phyloP scores from a whole-genome alignment of 2,329 filamentous ascomycete genomes.

The Boeremia exigua region DNA sequence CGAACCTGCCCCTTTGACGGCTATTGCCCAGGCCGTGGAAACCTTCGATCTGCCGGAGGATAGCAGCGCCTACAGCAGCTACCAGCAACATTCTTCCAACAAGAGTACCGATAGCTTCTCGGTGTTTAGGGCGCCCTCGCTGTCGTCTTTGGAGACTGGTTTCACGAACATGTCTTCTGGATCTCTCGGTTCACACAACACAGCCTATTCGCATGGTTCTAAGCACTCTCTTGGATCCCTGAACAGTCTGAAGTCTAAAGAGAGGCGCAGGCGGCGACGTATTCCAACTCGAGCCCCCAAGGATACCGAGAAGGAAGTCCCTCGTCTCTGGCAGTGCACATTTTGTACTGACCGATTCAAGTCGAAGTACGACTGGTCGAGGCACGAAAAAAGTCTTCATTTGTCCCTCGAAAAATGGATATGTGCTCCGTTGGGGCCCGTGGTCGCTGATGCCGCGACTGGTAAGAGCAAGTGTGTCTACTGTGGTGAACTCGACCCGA shows the following conservation, averaged over 20 bases:
- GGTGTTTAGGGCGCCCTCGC: constrained; percentile 58
- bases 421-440: constrained; percentile 64
- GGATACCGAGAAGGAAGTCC: constrained; percentile 25
- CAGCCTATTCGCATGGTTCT: constrained; percentile 64
- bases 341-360: constrained; percentile 51
- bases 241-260: constrained; percentile 58
- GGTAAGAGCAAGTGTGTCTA: constrained; percentile 65
- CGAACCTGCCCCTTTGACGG: constrained; percentile 69
- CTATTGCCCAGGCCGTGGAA: constrained; percentile 67
- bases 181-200: constrained; percentile 61
- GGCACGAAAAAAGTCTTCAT: constrained; percentile 50
- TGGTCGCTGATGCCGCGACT: constrained; percentile 63
- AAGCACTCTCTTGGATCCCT: constrained; percentile 63
- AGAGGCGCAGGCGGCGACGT: constrained; percentile 64
- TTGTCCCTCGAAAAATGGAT: constrained; percentile 54
- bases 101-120: constrained; percentile 56
- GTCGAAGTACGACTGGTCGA: constrained; percentile 50
- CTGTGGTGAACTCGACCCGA: constrained; percentile 62
- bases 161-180: constrained; percentile 58
- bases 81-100: constrained; percentile 59
- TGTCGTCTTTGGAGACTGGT: constrained; percentile 61
- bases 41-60: constrained; percentile 41
- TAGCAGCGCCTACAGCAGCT: constrained; percentile 46
- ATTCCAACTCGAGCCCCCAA: constrained; percentile 48
- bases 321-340: constrained; percentile 46